phyloP scores from a whole-genome alignment of 768 basidiomycete genomes.

The Boletus huronensis region DNA sequence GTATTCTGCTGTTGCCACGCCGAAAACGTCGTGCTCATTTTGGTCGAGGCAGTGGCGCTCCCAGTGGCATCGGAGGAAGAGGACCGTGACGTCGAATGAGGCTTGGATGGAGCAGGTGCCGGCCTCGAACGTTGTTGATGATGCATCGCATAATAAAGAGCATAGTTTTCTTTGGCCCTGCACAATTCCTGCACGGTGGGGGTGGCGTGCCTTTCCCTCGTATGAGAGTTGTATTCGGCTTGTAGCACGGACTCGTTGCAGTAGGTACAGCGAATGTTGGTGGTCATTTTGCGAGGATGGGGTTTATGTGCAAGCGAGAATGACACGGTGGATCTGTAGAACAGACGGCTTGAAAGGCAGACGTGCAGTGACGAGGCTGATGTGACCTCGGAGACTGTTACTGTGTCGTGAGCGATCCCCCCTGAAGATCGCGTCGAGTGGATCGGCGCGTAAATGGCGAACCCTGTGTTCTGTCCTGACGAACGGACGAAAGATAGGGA shows the following conservation, averaged over 20 bases:
- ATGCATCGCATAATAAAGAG: background rate
- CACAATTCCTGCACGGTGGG: conserved; percentile 8
- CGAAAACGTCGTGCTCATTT: conserved; percentile 17
- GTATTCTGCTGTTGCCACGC: conserved; percentile 17
- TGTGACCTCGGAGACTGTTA: background rate
- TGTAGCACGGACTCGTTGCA: conserved; percentile 11
- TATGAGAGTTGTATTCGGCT: conserved; percentile 8
- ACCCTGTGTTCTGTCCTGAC: background rate
- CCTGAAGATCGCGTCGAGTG: background rate
- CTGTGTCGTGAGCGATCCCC: background rate
- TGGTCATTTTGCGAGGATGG: background rate
- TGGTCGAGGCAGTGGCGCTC: background rate
- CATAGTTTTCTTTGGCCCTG: conserved; percentile 3
- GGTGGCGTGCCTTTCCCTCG: conserved; percentile 7
- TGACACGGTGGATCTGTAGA: background rate
- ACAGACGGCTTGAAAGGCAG: background rate
- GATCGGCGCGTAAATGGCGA: background rate
- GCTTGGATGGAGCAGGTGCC: background rate
- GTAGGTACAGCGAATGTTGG: conserved; percentile 9
- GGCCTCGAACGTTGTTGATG: background rate
- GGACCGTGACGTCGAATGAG: background rate
- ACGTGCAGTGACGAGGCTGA: background rate
- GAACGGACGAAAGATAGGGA: background rate
- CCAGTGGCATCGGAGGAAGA: conserved; percentile 1
- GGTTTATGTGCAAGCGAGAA: background rate